A percentile compares a stretch with the other conserved stretches of the same genome.
phyloP scores from a whole-genome alignment of 2,329 filamentous ascomycete genomes.

The Curvularia verruculosa region DNA sequence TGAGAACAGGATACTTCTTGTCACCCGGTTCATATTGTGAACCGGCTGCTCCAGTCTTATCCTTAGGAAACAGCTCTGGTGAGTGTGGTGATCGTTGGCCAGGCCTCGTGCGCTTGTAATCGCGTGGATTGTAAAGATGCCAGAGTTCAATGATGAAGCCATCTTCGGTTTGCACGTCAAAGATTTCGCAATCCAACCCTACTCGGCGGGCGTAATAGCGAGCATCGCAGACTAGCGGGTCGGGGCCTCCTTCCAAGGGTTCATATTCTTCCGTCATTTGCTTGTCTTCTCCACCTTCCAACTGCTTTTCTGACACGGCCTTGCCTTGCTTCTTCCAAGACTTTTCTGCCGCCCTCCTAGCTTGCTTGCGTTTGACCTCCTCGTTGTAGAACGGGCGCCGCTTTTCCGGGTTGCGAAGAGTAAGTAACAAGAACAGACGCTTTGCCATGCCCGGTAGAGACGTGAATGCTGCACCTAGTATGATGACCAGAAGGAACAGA shows the following conservation, averaged over 20 bases:
- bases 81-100: slow-evolving; percentile 61
- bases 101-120: slow-evolving; percentile 63
- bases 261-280: slow-evolving; percentile 63
- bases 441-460: slow-evolving; percentile 62
- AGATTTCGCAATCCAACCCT: slow-evolving; percentile 82
- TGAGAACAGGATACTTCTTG: slow-evolving; percentile 78
- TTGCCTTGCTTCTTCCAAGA: slow-evolving; percentile 63
- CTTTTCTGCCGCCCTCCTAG: slow-evolving; percentile 63
- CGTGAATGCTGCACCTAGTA: slow-evolving; percentile 74
- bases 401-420: slow-evolving; percentile 64
- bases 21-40: slow-evolving; percentile 48
- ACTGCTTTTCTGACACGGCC: slow-evolving; percentile 45
- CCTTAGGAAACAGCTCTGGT: slow-evolving; percentile 65
- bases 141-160: slow-evolving; percentile 88
- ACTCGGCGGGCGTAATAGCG: slow-evolving; percentile 86
- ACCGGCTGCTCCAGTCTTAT: slow-evolving; percentile 30
- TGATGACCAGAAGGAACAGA: slow-evolving; percentile 75
- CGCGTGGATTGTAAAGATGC: slow-evolving; percentile 85
- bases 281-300: slow-evolving; percentile 47
- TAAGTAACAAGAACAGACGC: slow-evolving; percentile 60
- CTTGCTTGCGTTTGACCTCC: slow-evolving; percentile 65
- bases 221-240: slow-evolving; percentile 78
- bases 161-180: slow-evolving; percentile 89
- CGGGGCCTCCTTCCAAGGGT: slow-evolving; percentile 79
- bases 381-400: slow-evolving; percentile 74